A percentile compares a stretch with the other conserved stretches of the same genome.
These are phyloP conservation scores for Vitellaria paradoxa DNA, from an alignment of 179 eudicot species.

Conservation along the genomic window DNA sequence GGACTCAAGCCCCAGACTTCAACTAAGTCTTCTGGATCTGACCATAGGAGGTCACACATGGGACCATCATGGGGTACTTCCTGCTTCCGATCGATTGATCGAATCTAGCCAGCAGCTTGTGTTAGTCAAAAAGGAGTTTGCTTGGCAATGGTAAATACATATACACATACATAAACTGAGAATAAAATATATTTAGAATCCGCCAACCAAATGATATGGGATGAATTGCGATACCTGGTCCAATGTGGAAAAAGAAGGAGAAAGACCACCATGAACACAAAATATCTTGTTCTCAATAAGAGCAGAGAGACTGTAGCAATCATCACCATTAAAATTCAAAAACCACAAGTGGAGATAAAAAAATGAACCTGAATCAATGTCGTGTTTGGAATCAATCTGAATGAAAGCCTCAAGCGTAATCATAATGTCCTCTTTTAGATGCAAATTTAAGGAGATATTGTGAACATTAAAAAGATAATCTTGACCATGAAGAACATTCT, in stretches of 20 bases:
- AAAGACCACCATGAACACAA: slow-evolving; percentile 94
- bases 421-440: background rate
- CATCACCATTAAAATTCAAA: slow-evolving; percentile 1
- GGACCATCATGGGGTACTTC: slow-evolving; percentile 98
- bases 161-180: background rate
- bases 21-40: slow-evolving; percentile 92
- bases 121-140: slow-evolving; percentile 9
- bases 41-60: slow-evolving; percentile 98
- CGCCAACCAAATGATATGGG: background rate
- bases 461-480: background rate
- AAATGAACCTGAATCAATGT: background rate
- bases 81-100: slow-evolving; percentile 88
- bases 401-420: background rate
- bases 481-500: background rate
- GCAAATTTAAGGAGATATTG: background rate
- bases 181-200: background rate
- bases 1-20: slow-evolving; percentile 98
- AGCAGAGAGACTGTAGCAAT: slow-evolving; percentile 68
- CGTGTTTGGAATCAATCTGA: background rate
- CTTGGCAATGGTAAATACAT: background rate
- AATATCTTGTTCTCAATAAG: slow-evolving; percentile 93
- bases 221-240: slow-evolving; percentile 66
- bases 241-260: slow-evolving; percentile 72
- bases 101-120: slow-evolving; percentile 49
- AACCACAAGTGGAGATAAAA: slow-evolving; percentile 6